phyloP scores from a whole-genome alignment of 805 yeast genomes.

The Priceomyces carsonii region DNA sequence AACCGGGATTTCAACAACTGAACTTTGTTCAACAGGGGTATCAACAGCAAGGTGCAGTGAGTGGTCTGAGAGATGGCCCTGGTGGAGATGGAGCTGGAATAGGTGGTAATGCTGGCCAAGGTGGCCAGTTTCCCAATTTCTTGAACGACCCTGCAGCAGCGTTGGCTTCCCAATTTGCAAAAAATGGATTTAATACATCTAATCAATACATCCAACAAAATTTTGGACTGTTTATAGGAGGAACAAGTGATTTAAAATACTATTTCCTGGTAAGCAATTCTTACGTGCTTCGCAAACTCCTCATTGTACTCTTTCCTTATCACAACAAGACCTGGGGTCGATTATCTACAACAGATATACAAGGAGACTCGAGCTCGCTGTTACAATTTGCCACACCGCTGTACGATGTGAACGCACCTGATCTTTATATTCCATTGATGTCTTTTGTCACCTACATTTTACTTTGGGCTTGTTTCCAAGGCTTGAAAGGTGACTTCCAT shows the following conservation, averaged over 20 bases:
- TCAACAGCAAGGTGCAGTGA: slow-evolving; percentile 7
- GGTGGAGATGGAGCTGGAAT: too few relatives aligned
- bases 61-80: too few relatives aligned
- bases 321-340: slow-evolving; percentile 83
- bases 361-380: slow-evolving; percentile 16
- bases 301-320: slow-evolving; percentile 82
- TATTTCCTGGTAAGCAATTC: slow-evolving; percentile 91
- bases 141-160: slow-evolving; percentile 79
- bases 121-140: slow-evolving; percentile 32
- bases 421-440: slow-evolving; percentile 94
- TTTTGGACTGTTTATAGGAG: slow-evolving; percentile 51
- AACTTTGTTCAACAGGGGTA: too few relatives aligned
- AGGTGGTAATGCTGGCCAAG: too few relatives aligned
- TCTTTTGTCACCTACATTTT: slow-evolving; percentile 85
- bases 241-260: slow-evolving; percentile 61
- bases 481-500: slow-evolving; percentile 85
- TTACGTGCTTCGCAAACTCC: slow-evolving; percentile 75
- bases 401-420: slow-evolving; percentile 93
- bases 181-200: slow-evolving; percentile 78
- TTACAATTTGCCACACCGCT: slow-evolving; percentile 67
- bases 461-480: slow-evolving; percentile 80
- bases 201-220: slow-evolving; percentile 78
- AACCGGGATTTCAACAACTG: slow-evolving; percentile 3
- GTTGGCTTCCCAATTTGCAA: slow-evolving; percentile 86
- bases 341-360: slow-evolving; percentile 23